Evolutionary conservation across 2,329 filamentous ascomycete species (phyloP), one percentile per base, ranked within the genome.

Genomic region (Cladosporium colombiae): DNA sequence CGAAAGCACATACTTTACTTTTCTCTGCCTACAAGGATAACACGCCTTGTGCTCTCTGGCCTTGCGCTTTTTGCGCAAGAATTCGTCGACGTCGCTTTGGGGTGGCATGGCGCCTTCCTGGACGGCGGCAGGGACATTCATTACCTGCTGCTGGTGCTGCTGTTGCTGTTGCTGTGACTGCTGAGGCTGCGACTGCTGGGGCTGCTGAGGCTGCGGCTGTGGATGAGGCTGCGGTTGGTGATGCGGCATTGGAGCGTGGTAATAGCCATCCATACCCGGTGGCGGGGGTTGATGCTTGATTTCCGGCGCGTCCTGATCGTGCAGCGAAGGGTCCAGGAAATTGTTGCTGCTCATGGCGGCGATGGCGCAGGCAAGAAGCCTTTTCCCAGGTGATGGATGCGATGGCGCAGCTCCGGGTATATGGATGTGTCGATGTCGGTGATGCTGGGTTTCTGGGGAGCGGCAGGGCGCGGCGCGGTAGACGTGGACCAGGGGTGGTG

Each of bases 1-100:
- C 44, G 23, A 33, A 62, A 62, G 14, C 5, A 61, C 74, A 44
- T 67, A 75, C 73, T 74, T 75, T 46, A 78, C 77, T 68, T 78
- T 78, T 10, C 77, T 69, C 69, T 78, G 81, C 52, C 81, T 76
- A 72, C 82, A 84, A 63, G 81, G 81, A 72, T 83, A 83, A 72
- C 82, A 83, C 55, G 81, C 81, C 76, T 83, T 84, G 75, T 84
- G 82, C 74, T 83, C 81, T 33, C 82, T 75, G 55, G 81, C 81
- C 70, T 84, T 84, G 55, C 82, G 76, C 74, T 83, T 83, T 70
- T 81, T 76, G 25, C 81, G 76, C 70, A 83, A 70, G 46, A 83
- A 82, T 69, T 83, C 81, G 73, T 83, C 81, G 65, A 83, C 81
- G 63, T 83, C 81, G 61, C 78, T 74, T 62, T 80, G 78, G 31